These are phyloP conservation scores for Amanita fuliginea DNA, from an alignment of 768 basidiomycete species.

Conservation along the genomic window DNA sequence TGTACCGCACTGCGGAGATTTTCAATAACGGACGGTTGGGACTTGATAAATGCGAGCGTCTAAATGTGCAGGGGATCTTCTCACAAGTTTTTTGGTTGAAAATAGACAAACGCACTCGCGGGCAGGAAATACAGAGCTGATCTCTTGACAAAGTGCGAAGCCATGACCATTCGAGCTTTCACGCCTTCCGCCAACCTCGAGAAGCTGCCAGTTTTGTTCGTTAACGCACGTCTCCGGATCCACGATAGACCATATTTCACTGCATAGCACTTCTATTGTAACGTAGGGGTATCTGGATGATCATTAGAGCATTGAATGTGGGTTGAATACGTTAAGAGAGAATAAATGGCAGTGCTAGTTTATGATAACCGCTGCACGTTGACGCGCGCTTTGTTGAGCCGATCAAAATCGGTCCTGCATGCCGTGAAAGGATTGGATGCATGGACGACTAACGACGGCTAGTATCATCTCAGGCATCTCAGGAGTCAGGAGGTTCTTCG, in stretches of 20 bases:
- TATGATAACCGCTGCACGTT: too few species aligned
- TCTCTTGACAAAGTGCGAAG: constrained; percentile 91
- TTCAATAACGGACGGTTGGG: constrained; percentile 71
- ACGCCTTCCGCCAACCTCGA: constrained; percentile 73
- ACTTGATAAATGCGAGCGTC: constrained; percentile 90
- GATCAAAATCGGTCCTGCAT: too few species aligned
- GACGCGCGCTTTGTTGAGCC: too few species aligned
- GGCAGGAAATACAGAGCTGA: constrained; percentile 82
- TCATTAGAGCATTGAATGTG: neutral
- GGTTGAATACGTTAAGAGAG: constrained; percentile 8
- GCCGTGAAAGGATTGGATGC: too few species aligned
- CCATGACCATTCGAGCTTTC: constrained; percentile 78
- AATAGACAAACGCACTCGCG: constrained; percentile 45
- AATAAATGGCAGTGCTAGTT: too few species aligned
- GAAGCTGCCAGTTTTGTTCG: constrained; percentile 55
- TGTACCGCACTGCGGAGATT: constrained; percentile 73
- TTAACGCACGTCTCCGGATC: constrained; percentile 82
- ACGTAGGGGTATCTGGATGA: constrained; percentile 75
- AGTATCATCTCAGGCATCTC: too few species aligned
- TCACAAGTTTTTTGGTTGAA: constrained; percentile 7
- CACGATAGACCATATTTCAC: constrained; percentile 91
- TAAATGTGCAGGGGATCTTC: constrained; percentile 19
- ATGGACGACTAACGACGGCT: too few species aligned
- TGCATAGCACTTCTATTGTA: constrained; percentile 90
- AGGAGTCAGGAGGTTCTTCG: too few species aligned